Percentiles rank a stretch among this genome's conserved stretches.
These are phyloP conservation scores for Boletus subcaerulescens DNA, from an alignment of 768 basidiomycete species.

Conservation along the genomic window DNA sequence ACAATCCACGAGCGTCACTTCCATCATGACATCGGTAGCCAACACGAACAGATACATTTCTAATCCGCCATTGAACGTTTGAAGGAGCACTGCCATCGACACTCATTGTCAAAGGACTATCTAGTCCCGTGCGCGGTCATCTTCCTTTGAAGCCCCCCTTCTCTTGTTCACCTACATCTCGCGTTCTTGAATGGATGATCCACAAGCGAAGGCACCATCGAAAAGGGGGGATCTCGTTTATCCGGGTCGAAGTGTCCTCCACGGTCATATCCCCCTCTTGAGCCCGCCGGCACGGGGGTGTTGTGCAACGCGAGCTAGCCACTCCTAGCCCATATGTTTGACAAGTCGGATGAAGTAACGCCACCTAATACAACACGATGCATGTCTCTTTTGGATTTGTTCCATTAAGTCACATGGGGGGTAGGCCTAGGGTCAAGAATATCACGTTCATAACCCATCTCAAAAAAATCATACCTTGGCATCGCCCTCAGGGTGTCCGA, in stretches of 20 bases:
- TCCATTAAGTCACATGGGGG: no score
- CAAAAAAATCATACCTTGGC: background rate
- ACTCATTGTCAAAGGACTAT: no score
- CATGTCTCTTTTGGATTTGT: background rate
- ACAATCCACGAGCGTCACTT: background rate
- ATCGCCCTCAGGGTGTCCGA: slow-evolving; percentile 4
- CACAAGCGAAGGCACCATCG: no score
- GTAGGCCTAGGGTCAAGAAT: no score
- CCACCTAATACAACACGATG: background rate
- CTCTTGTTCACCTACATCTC: no score
- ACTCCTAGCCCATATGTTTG: no score
- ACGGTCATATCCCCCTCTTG: background rate
- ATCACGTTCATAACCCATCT: no score
- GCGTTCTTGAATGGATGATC: no score
- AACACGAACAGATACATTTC: background rate
- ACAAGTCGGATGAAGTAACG: background rate
- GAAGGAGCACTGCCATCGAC: background rate
- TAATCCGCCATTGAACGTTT: background rate
- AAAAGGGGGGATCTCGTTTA: background rate
- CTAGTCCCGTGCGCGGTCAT: background rate
- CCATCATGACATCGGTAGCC: background rate
- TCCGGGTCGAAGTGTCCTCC: background rate
- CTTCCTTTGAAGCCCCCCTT: background rate
- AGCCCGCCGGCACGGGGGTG: background rate
- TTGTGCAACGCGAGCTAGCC: no score